Evolutionary conservation across 495 filamentous ascomycete species (phyloP), one percentile per base, ranked within the genome.

Genomic region (Penicillium silybi): DNA sequence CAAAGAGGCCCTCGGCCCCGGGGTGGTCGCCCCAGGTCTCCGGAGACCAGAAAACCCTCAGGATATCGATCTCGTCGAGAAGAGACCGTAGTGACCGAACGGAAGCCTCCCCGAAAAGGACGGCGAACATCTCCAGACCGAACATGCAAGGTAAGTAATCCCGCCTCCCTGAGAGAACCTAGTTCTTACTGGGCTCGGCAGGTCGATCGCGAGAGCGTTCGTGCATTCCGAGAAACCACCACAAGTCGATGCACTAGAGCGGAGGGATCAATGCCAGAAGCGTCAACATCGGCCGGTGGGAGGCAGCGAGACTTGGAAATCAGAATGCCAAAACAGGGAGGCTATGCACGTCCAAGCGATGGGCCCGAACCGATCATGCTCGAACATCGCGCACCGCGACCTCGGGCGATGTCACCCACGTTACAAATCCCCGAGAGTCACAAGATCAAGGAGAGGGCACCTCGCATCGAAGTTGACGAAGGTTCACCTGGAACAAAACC

Each of bases 71-170:
- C 26, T 27, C 58, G 54, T 41, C 56, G 66, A 38, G 58, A 64
- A 41, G 45, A 53, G 22, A 53, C 63, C 4, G 57, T 57, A 7
- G 56, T 61, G 13, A 16, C 43, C 23, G 63, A 66, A 34, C 57
- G 61, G 18, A 47, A 41, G 37, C 61, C 63, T 34, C 37, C 26
- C 10, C 52, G 58, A n/a, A 27, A 42, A 35, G 46, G 56, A 41
- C 37, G 42, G 39, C 29, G 40, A 16, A 32, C 44, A 16, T 44
- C 46, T 15, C 39, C 50, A 51, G 0, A 44, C 27, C 23, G 26
- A 8, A 17, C n/a, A 2, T 17, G 9, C 13, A n/a, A 19, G 18
- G 18, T 19, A 16, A 6, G 16, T 4, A 19, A 39, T n/a, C 6
- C n/a, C 37, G 18, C 7, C 2, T 11, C 16, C 18, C 10, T 7